phyloP scores from a whole-genome alignment of 176 grass and related monocot species.

The Pharus latifolius region DNA sequence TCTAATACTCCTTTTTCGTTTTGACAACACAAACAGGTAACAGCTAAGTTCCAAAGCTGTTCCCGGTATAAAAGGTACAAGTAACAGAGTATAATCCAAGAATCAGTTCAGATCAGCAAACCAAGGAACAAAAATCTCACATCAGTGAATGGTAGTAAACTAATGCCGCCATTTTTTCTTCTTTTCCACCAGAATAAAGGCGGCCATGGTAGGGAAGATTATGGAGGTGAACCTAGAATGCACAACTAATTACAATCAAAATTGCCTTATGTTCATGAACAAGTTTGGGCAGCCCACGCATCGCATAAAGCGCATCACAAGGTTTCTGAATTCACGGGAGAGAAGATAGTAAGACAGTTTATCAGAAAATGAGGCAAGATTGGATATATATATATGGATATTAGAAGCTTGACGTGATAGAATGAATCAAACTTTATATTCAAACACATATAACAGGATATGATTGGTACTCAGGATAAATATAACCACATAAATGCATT shows the following conservation, averaged over 20 bases:
- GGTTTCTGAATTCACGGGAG: conserved; percentile 36
- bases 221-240: neutral
- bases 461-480: neutral
- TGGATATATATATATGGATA: neutral
- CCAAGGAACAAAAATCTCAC: neutral
- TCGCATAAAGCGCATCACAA: conserved; percentile 1
- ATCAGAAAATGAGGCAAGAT: neutral
- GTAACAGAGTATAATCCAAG: no score
- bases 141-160: conserved; percentile 1
- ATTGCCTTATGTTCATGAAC: conserved; percentile 12
- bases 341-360: conserved; percentile 2
- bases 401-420: neutral
- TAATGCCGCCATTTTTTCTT: conserved; percentile 4
- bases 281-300: neutral
- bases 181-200: neutral
- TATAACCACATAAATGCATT: no score
- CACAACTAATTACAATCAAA: conserved; percentile 42
- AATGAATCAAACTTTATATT: neutral
- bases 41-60: no score
- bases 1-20: no score
- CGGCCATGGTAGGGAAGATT: neutral
- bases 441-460: neutral
- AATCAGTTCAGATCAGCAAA: neutral
- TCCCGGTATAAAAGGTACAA: no score
- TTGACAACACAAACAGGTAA: no score